phyloP scores from a whole-genome alignment of 2,329 filamentous ascomycete species.

The Aspergillus jensenii region DNA sequence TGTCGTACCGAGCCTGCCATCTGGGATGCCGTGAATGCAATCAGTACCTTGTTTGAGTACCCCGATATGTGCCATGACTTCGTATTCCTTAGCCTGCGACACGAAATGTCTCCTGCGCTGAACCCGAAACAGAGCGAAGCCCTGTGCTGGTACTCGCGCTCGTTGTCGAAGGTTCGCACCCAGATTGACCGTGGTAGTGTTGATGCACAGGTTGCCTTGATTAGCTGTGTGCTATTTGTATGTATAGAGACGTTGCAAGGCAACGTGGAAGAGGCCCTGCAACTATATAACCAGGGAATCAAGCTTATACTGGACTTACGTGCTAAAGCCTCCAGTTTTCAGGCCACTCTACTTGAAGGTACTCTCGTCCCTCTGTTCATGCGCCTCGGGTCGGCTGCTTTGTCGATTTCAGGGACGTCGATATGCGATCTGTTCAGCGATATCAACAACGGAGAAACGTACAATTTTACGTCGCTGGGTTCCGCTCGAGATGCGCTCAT shows the following conservation, averaged over 20 bases:
- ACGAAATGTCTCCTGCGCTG: neutral
- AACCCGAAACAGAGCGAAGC: conserved; percentile 26
- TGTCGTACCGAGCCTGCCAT: conserved; percentile 34
- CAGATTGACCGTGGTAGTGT: conserved; percentile 25
- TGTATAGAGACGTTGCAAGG: conserved; percentile 33
- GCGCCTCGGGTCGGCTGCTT: conserved; percentile 25
- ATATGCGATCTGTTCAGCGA: conserved; percentile 10
- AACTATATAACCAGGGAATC: conserved; percentile 31
- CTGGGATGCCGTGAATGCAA: conserved; percentile 37
- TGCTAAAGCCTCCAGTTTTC: conserved; percentile 7
- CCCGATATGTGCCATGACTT: conserved; percentile 18
- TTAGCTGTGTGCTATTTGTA: conserved; percentile 35
- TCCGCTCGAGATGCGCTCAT: conserved; percentile 2
- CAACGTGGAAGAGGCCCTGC: conserved; percentile 24
- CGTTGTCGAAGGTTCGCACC: conserved; percentile 26
- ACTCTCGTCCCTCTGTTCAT: conserved; percentile 31
- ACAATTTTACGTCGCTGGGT: conserved; percentile 21
- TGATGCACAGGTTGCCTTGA: conserved; percentile 28
- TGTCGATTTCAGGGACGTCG: conserved; percentile 14
- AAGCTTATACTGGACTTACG: conserved; percentile 25
- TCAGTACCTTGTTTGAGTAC: conserved; percentile 35
- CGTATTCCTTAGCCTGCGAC: conserved; percentile 1
- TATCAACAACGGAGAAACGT: neutral
- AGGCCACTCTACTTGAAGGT: conserved; percentile 20
- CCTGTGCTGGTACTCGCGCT: conserved; percentile 32